Conservation (phyloP, 208 protist species). For the Naegleria gruberi region DNA sequence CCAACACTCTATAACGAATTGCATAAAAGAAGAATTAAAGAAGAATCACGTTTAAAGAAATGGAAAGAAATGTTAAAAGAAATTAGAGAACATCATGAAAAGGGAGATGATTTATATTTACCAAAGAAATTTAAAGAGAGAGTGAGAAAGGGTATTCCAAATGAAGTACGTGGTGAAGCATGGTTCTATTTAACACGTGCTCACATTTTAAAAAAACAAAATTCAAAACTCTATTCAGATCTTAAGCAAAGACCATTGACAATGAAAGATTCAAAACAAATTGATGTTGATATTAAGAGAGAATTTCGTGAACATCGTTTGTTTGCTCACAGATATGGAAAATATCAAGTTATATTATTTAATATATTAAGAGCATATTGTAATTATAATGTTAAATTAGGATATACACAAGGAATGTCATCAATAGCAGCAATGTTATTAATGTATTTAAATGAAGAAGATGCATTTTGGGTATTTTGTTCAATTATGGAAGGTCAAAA, state of each 20-base stretch:
- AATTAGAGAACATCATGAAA: neutral
- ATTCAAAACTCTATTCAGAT: neutral
- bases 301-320: neutral
- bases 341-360: neutral
- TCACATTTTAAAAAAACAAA: neutral
- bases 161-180: neutral
- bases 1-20: neutral
- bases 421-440: neutral
- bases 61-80: neutral
- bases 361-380: slow-evolving; percentile 8
- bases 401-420: slow-evolving; percentile 11
- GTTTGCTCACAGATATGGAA: neutral
- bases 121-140: neutral
- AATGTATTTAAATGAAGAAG: slow-evolving; percentile 14
- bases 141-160: slow-evolving; percentile 8
- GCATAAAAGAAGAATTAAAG: neutral
- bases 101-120: neutral
- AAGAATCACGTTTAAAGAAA: neutral
- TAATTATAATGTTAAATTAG: neutral
- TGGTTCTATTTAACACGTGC: neutral
- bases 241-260: neutral
- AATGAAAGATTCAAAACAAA: neutral
- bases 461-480: slow-evolving; percentile 11
- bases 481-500: neutral
- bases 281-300: slow-evolving; percentile 13